Evolutionary conservation across 2,329 filamentous ascomycete genomes (phyloP).

Genomic region (Cyclaneusma minus): DNA sequence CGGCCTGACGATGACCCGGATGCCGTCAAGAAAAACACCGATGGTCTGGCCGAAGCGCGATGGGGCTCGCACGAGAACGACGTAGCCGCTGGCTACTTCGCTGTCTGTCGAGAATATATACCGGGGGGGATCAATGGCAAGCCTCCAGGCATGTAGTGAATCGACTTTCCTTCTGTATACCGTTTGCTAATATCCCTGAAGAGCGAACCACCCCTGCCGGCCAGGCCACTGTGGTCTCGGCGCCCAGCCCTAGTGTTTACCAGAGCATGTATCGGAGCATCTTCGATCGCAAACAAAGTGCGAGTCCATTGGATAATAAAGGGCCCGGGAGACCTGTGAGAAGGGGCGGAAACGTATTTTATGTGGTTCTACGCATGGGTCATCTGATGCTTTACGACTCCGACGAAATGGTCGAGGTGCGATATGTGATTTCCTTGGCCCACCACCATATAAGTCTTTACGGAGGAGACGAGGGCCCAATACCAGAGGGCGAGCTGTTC

Average conservation of each 20-base stretch:
- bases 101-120: slow-evolving; percentile 85
- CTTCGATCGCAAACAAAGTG: slow-evolving; percentile 61
- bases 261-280: slow-evolving; percentile 96
- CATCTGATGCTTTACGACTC: slow-evolving; percentile 98
- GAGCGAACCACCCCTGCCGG: slow-evolving; percentile 72
- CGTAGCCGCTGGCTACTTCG: slow-evolving; percentile 82
- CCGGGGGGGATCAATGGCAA: slow-evolving; percentile 86
- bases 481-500: slow-evolving; percentile 85
- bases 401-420: slow-evolving; percentile 84
- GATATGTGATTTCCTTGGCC: slow-evolving; percentile 85
- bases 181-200: too few species aligned
- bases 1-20: slow-evolving; percentile 49
- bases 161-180: too few species aligned
- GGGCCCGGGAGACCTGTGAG: slow-evolving; percentile 22
- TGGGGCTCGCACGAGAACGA: slow-evolving; percentile 46
- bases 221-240: slow-evolving; percentile 53
- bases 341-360: slow-evolving; percentile 76
- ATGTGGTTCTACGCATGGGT: slow-evolving; percentile 84
- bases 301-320: slow-evolving; percentile 18
- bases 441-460: slow-evolving; percentile 79
- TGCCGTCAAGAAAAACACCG: slow-evolving; percentile 42
- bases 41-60: slow-evolving; percentile 42
- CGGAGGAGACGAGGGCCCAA: slow-evolving; percentile 54
- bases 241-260: slow-evolving; percentile 85
- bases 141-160: too few species aligned